phyloP scores from a whole-genome alignment of 768 basidiomycete genomes.

The Auriculariales sp. region DNA sequence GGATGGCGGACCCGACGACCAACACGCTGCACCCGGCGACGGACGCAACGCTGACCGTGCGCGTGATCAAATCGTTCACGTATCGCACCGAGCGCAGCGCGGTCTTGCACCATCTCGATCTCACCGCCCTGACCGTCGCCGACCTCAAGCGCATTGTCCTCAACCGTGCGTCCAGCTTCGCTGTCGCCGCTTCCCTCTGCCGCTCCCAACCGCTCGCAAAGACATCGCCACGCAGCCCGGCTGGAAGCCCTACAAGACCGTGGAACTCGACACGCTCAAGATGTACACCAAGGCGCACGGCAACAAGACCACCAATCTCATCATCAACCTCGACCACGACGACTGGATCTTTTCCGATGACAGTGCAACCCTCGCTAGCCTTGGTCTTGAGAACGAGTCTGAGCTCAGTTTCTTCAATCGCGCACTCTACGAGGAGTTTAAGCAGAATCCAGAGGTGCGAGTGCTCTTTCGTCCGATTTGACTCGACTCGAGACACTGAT shows the following conservation, averaged over 20 bases:
- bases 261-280: slow-evolving; percentile 76
- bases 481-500: too few relatives aligned
- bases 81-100: slow-evolving; percentile 82
- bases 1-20: slow-evolving; percentile 23
- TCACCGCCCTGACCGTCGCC: slow-evolving; percentile 65
- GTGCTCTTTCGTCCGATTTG: not conserved
- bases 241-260: slow-evolving; percentile 81
- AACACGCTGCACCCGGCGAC: slow-evolving; percentile 55
- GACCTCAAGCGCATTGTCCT: slow-evolving; percentile 58
- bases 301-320: slow-evolving; percentile 93
- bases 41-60: slow-evolving; percentile 74
- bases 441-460: slow-evolving; percentile 61
- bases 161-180: slow-evolving; percentile 33
- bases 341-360: slow-evolving; percentile 80
- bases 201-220: slow-evolving; percentile 16
- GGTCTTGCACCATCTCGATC: slow-evolving; percentile 69
- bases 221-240: slow-evolving; percentile 59
- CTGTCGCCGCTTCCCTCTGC: slow-evolving; percentile 2
- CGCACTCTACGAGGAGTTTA: slow-evolving; percentile 66
- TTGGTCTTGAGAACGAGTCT: slow-evolving; percentile 85
- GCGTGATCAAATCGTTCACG: slow-evolving; percentile 90
- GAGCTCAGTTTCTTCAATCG: slow-evolving; percentile 87
- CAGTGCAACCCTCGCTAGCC: slow-evolving; percentile 42
- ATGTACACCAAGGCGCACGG: slow-evolving; percentile 91
- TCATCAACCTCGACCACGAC: slow-evolving; percentile 94